These are phyloP conservation scores for Onygenales sp. DNA, from an alignment of 2,329 filamentous ascomycete species.

Conservation along the genomic window DNA sequence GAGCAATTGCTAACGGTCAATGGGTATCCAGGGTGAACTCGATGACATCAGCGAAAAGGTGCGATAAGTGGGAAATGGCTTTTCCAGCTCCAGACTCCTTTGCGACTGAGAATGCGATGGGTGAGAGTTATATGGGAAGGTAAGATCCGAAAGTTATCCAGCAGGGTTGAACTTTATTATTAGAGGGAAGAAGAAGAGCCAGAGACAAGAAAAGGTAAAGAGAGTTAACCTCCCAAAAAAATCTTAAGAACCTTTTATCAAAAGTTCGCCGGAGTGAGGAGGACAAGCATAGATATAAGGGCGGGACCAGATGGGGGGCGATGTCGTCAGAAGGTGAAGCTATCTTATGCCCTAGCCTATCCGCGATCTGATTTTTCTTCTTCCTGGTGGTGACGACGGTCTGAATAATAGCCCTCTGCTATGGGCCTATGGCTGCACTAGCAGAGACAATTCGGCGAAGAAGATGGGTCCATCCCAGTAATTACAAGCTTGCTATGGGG, in stretches of 20 bases:
- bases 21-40: not conserved
- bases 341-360: not conserved
- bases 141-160: too few relatives aligned
- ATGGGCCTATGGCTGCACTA: not conserved
- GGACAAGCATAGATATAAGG: not conserved
- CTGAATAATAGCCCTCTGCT: not conserved
- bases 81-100: not conserved
- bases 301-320: not conserved
- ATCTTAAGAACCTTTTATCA: not conserved
- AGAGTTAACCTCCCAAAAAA: not conserved
- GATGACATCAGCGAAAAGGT: not conserved
- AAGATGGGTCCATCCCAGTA: not conserved
- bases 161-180: too few relatives aligned
- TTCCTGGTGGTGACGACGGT: constrained; percentile 1
- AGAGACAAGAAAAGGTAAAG: not conserved
- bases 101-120: not conserved
- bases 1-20: not conserved
- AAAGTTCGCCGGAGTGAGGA: not conserved
- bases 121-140: too few relatives aligned
- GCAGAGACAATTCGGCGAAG: not conserved
- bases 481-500: not conserved
- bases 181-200: too few relatives aligned
- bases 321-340: constrained; percentile 2
- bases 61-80: not conserved
- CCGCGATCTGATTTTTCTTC: not conserved